Percentiles rank a stretch among this genome's conserved stretches.
These are phyloP conservation scores for Dendrobium chrysotoxum DNA, from an alignment of 106 monocot species.

Conservation along the genomic window DNA sequence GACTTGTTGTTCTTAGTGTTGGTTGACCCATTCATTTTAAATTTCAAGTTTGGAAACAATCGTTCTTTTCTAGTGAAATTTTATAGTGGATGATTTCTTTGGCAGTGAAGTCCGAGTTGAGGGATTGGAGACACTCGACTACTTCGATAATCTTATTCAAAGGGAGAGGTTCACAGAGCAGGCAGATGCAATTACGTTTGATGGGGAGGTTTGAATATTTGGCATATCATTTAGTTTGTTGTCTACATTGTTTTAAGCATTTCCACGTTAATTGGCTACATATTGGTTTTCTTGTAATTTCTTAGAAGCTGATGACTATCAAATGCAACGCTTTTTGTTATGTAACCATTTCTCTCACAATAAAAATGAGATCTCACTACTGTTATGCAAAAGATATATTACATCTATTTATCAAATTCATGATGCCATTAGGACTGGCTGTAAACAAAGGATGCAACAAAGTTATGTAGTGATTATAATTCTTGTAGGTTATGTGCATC, in stretches of 20 bases:
- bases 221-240: neutral
- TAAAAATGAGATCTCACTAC: neutral
- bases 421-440: neutral
- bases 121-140: constrained; percentile 69
- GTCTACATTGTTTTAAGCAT: neutral
- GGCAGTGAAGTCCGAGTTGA: constrained; percentile 69
- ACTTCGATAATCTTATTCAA: constrained; percentile 53
- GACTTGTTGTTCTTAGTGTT: neutral
- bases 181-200: constrained; percentile 63
- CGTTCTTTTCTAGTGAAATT: neutral
- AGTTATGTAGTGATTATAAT: neutral
- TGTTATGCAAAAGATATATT: neutral
- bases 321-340: neutral
- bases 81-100: constrained; percentile 7
- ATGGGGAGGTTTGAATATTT: constrained; percentile 44
- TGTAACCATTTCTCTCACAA: neutral
- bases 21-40: neutral
- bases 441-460: too few species aligned
- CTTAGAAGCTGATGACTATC: neutral
- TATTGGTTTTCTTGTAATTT: neutral
- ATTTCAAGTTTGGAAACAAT: neutral
- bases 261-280: neutral
- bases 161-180: constrained; percentile 54
- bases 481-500: neutral
- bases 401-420: neutral